Evolutionary conservation across 2,329 filamentous ascomycete genomes (phyloP).

Genomic region (Fusarium sublunatum): DNA sequence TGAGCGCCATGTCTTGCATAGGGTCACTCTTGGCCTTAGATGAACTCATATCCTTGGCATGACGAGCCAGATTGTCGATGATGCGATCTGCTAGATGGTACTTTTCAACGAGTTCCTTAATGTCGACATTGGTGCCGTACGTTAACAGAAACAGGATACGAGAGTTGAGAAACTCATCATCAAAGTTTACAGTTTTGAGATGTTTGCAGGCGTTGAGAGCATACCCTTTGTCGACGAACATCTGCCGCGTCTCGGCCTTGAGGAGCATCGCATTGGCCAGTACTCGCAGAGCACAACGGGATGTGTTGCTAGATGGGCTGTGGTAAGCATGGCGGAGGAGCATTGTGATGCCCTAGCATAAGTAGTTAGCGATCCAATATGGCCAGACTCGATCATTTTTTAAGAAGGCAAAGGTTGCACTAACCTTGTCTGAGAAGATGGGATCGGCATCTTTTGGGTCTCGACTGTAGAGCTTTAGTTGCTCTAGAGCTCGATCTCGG

Average conservation of each 20-base stretch:
- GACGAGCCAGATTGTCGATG: constrained; percentile 74
- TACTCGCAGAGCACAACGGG: constrained; percentile 82
- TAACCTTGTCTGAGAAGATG: constrained; percentile 84
- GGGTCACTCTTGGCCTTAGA: constrained; percentile 56
- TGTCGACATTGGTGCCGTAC: constrained; percentile 62
- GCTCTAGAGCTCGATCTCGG: constrained; percentile 68
- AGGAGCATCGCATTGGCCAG: constrained; percentile 80
- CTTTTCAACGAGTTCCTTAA: constrained; percentile 60
- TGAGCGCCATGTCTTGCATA: constrained; percentile 83
- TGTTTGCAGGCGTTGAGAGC: constrained; percentile 73
- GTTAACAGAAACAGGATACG: constrained; percentile 59
- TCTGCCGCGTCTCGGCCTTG: constrained; percentile 58
- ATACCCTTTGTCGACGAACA: constrained; percentile 60
- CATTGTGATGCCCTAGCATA: constrained; percentile 75
- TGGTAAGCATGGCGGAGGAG: constrained; percentile 80
- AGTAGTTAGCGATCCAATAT: constrained; percentile 17
- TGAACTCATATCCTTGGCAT: constrained; percentile 63
- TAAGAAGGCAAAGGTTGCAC: constrained; percentile 29
- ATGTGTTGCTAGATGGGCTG: constrained; percentile 69
- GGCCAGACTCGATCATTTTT: constrained; percentile 6
- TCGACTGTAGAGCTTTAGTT: constrained; percentile 76
- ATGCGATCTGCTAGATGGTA: constrained; percentile 66
- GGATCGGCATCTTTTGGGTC: constrained; percentile 78
- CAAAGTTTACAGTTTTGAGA: constrained; percentile 77
- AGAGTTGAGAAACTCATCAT: constrained; percentile 84